Evolutionary conservation across 352 stramenopile genomes (phyloP), one percentile per base, ranked within the genome.

Genomic region (Phytophthora pseudosyringae): DNA sequence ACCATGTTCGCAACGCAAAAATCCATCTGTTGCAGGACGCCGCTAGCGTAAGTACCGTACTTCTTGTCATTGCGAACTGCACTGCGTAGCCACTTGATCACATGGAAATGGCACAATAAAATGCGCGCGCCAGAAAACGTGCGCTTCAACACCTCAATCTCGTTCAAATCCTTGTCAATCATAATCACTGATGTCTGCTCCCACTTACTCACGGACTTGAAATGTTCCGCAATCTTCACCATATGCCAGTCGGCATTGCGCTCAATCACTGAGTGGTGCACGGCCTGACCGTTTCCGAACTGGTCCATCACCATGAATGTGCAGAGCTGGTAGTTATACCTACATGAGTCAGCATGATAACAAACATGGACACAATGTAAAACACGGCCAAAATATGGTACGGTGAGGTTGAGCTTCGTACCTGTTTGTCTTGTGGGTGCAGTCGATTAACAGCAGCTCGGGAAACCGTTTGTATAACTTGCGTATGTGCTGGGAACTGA

Each of bases 381-480:
- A 49, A 51, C 38, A 43, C 49, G 18, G 33, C 12, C 1, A 26
- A 43, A 40, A 50, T 18, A 44, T 52, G 38, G 40, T 18, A 39
- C 15, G 33, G 38, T 13, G 25, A 6, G n/a, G 6, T 28, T 21
- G n/a, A 36, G 13, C 2, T 28, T 18, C 26, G 0, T 16, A 67
- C 59, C 35, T 33, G 32, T 61, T 67, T 5, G 59, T 67, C 16
- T 67, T 67, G 33, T 67, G 50, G 1, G 49, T 67, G 35, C 50
- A 62, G 21, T 67, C 50, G 31, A 67, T 16, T 3, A 67, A 9
- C 35, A 67, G 11, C 4, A 67, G 1, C 29, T 56, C 50, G 0
- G 59, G 35, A 21, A 67, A 62, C 0, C 44, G 35, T 3, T 38
- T 18, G 31, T 51, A 56, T 18, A 62, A 29, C 25, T 67, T 49